A percentile compares a stretch with the other conserved stretches of the same genome.
These are phyloP conservation scores for Protea cynaroides DNA, from an alignment of 164 flowering plant species.

Conservation along the genomic window DNA sequence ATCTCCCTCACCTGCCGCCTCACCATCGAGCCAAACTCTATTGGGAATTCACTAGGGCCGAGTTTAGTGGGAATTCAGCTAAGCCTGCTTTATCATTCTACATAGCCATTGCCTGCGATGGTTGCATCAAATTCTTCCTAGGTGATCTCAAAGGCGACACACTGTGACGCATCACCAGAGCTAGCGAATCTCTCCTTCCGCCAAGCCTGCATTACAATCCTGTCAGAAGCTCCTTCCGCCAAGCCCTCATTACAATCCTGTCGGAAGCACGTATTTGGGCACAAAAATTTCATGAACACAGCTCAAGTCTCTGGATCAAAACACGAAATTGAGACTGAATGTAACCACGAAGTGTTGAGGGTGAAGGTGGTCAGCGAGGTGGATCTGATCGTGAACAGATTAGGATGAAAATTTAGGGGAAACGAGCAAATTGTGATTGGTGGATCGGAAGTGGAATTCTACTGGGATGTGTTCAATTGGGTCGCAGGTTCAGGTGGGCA, in stretches of 20 bases:
- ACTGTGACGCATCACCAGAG: conserved; percentile 19
- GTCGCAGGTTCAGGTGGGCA: conserved; percentile 30
- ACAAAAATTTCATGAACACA: conserved; percentile 34
- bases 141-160: conserved; percentile 47
- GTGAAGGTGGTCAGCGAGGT: conserved; percentile 49
- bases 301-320: conserved; percentile 43
- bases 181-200: neutral
- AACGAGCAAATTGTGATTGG: conserved; percentile 50
- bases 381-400: conserved; percentile 43
- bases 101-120: conserved; percentile 37
- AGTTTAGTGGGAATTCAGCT: conserved; percentile 41
- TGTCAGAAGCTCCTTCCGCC: conserved; percentile 31
- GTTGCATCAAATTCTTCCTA: conserved; percentile 40
- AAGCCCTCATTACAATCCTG: conserved; percentile 40
- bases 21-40: conserved; percentile 34
- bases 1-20: conserved; percentile 19
- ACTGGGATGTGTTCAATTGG: conserved; percentile 80
- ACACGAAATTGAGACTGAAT: conserved; percentile 58
- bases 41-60: conserved; percentile 59
- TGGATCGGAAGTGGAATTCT: conserved; percentile 51
- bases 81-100: conserved; percentile 56
- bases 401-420: conserved; percentile 77
- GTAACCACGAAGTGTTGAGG: conserved; percentile 36
- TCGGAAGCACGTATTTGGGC: conserved; percentile 68
- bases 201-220: conserved; percentile 35